A percentile compares a stretch with the other conserved stretches of the same genome.
Conservation (phyloP, 345 rosid genomes). For the Pelargonium nanum region DNA sequence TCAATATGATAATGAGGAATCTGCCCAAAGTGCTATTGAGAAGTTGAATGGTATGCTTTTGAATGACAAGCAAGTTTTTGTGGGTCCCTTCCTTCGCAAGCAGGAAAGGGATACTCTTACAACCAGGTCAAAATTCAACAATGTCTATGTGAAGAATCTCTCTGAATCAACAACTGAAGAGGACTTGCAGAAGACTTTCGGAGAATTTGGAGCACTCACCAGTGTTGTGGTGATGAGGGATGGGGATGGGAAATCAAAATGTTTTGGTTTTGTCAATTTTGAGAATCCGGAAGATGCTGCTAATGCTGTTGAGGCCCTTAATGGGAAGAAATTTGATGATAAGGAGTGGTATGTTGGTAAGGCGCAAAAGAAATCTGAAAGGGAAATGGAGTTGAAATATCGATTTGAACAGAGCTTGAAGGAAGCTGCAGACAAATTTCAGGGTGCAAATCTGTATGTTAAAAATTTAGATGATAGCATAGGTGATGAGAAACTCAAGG, state of each 20-base stretch:
- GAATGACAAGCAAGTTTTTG: slow-evolving; percentile 92
- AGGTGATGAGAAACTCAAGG: slow-evolving; percentile 78
- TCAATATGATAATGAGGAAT: slow-evolving; percentile 67
- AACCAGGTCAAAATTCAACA: slow-evolving; percentile 54
- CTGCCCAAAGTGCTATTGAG: slow-evolving; percentile 71
- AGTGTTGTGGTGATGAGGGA: slow-evolving; percentile 85
- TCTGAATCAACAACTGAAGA: slow-evolving; percentile 65
- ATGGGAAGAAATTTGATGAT: too few species aligned
- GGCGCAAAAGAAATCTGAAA: slow-evolving; percentile 80
- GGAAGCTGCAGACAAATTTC: slow-evolving; percentile 79
- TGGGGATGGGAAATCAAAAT: slow-evolving; percentile 65
- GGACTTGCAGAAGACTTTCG: slow-evolving; percentile 53
- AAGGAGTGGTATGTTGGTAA: too few species aligned
- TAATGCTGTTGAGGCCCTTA: slow-evolving; percentile 72
- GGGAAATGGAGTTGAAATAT: slow-evolving; percentile 57
- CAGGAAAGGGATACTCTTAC: slow-evolving; percentile 65
- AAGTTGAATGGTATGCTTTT: slow-evolving; percentile 80
- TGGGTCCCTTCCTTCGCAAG: slow-evolving; percentile 85
- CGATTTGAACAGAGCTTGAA: slow-evolving; percentile 69
- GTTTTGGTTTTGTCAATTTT: slow-evolving; percentile 95
- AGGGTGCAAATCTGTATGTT: slow-evolving; percentile 79
- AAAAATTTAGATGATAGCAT: too few species aligned
- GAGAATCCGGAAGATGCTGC: slow-evolving; percentile 85
- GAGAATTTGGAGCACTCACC: slow-evolving; percentile 69
- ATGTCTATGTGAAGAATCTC: slow-evolving; percentile 81